Evolutionary conservation across 2,329 filamentous ascomycete genomes (phyloP).

Genomic region (Nothopassalora personata): DNA sequence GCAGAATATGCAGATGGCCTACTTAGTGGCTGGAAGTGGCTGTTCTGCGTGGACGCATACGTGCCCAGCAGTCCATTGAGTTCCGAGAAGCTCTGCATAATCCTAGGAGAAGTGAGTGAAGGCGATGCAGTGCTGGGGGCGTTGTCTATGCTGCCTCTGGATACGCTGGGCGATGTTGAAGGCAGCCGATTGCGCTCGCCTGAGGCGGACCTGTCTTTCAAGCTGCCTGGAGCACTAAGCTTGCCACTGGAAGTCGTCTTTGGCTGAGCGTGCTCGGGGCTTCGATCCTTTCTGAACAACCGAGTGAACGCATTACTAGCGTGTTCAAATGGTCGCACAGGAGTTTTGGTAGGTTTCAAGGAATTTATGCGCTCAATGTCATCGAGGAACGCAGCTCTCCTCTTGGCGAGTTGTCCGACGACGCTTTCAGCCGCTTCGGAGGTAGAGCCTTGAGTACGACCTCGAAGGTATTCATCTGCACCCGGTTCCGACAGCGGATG

Average conservation of each 20-base stretch:
- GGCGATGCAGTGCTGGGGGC: conserved; percentile 5
- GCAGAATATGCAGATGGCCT: neutral
- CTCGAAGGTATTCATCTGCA: neutral
- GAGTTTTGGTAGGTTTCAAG: conserved; percentile 28
- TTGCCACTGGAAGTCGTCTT: conserved; percentile 11
- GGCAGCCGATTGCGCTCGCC: conserved; percentile 7
- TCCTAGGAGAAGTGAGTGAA: conserved; percentile 5
- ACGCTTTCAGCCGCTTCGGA: conserved; percentile 1
- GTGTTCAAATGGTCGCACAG: conserved; percentile 36
- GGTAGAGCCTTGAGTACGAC: neutral
- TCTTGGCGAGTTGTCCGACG: conserved; percentile 19
- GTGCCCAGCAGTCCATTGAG: neutral
- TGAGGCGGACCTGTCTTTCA: conserved; percentile 1
- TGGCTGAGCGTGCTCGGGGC: conserved; percentile 18
- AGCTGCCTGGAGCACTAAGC: neutral
- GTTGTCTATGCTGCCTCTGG: conserved; percentile 3
- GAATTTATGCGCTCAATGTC: conserved; percentile 27
- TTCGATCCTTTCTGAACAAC: conserved; percentile 31
- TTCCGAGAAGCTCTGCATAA: neutral
- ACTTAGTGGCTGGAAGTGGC: neutral
- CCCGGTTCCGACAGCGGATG: neutral
- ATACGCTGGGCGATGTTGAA: conserved; percentile 8
- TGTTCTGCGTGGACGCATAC: neutral
- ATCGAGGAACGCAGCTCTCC: conserved; percentile 28
- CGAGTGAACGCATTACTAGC: conserved; percentile 36